These are phyloP conservation scores for Phoenix dactylifera DNA, from an alignment of 176 grass and related monocot species.

Conservation along the genomic window DNA sequence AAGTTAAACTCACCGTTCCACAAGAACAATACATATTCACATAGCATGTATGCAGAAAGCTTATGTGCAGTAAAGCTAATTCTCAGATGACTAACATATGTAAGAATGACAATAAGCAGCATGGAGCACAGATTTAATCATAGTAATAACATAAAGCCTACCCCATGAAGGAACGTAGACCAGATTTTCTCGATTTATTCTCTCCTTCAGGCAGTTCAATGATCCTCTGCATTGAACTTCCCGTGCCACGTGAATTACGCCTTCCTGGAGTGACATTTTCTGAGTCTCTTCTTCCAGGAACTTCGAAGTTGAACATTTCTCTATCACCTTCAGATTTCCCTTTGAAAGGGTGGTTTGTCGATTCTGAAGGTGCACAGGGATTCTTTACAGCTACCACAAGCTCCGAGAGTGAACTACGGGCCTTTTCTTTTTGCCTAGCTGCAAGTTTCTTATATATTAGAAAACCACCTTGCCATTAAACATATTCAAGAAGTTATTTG, in stretches of 20 bases:
- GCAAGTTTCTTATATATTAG: slow-evolving; percentile 17
- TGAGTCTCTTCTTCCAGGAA: slow-evolving; percentile 41
- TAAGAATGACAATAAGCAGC: too few relatives aligned
- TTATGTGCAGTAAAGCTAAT: too few relatives aligned
- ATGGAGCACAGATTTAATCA: too few relatives aligned
- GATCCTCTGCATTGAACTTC: slow-evolving; percentile 70
- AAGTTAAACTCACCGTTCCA: too few relatives aligned
- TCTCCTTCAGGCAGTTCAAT: slow-evolving; percentile 50
- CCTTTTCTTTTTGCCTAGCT: slow-evolving; percentile 79
- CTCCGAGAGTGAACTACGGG: slow-evolving; percentile 72
- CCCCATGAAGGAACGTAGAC: slow-evolving; percentile 70
- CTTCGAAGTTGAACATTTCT: not conserved
- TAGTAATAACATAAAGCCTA: slow-evolving; percentile 13
- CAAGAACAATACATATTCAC: too few relatives aligned
- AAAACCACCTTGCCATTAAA: not conserved
- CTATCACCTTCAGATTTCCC: slow-evolving; percentile 55
- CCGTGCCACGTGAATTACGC: slow-evolving; percentile 35
- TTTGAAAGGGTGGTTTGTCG: slow-evolving; percentile 33
- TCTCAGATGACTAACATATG: too few relatives aligned
- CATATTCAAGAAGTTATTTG: too few relatives aligned
- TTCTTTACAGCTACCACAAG: slow-evolving; percentile 67
- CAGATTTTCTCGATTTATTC: slow-evolving; percentile 61
- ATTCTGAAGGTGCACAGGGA: slow-evolving; percentile 51
- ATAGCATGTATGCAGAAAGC: too few relatives aligned
- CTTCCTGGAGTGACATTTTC: slow-evolving; percentile 34